These are phyloP conservation scores for Chloranthus sessilifolius DNA, from an alignment of 164 flowering plant species.

Conservation along the genomic window DNA sequence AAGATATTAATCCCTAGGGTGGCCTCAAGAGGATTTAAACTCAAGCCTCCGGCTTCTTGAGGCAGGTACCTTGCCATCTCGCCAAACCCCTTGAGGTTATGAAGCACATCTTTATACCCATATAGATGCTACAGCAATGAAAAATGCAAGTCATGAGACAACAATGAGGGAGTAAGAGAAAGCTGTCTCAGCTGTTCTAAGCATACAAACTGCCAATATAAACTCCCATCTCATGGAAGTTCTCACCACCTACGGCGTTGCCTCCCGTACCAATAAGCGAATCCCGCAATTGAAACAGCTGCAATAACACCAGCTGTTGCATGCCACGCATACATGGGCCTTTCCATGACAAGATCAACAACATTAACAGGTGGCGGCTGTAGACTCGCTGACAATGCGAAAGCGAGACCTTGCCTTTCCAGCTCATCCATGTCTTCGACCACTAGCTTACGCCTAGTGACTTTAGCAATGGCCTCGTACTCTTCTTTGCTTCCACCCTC, in stretches of 20 bases:
- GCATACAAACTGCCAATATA: no score
- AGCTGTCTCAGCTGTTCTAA: no score
- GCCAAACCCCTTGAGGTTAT: no score
- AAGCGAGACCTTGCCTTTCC: slow-evolving; percentile 61
- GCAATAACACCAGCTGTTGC: slow-evolving; percentile 74
- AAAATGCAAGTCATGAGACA: no score
- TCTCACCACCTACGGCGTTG: slow-evolving; percentile 77
- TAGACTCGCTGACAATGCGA: slow-evolving; percentile 39
- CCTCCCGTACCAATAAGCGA: slow-evolving; percentile 92
- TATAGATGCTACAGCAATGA: no score
- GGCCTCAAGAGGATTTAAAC: no score
- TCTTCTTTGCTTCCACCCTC: slow-evolving; percentile 94
- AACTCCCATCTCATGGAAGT: no score
- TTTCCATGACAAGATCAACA: slow-evolving; percentile 30
- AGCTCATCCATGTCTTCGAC: slow-evolving; percentile 57
- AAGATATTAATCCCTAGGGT: no score
- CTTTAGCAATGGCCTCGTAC: slow-evolving; percentile 80
- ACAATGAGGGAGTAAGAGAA: no score
- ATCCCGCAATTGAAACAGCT: slow-evolving; percentile 76
- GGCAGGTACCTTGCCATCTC: no score
- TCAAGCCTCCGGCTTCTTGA: no score
- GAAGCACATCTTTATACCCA: no score
- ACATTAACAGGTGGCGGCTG: slow-evolving; percentile 19
- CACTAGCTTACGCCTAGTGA: slow-evolving; percentile 48
- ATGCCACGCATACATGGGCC: slow-evolving; percentile 61